Evolutionary conservation across 139 green algal genomes (phyloP), one percentile per base, ranked within the genome.

Genomic region (Picochlorum sp.): DNA sequence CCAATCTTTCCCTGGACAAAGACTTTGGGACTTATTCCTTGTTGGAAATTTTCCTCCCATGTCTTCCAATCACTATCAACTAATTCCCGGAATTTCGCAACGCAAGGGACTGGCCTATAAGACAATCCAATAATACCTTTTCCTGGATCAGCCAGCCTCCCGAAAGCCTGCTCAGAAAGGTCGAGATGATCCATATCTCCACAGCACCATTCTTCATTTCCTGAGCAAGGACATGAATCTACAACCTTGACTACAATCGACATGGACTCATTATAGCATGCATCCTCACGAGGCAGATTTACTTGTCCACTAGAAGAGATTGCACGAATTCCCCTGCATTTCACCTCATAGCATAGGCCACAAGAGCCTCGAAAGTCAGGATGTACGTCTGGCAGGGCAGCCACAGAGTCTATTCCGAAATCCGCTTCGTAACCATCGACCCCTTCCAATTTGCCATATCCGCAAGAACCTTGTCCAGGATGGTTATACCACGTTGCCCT

Each of bases 401-500:
- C 41, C 21, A 75, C 69, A 3, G 69, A 62, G 32, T 75, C 69
- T 6, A 16, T 4, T 13, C 50, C 51, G n/a, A 71, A 70, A 21
- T 38, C 4, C 18, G 65, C 47, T 7, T 54, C 11, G 18, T 54
- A 41, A 41, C 47, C 47, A 21, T 54, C 47, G 6, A 54, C 20
- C 15, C 15, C n/a, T 47, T 75, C 61, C 7, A 71, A 45, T n/a
- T 49, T 24, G 41, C 69, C 69, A 58, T 75, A 75, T 20, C 69
- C 69, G 57, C 69, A 75, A 45, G 13, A 44, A 44, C 69, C 69
- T 54, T 20, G 18, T 9, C 47, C 47, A 21, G 69, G 69, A 45
- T 69, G 61, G 18, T 75, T 62, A 62, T 54, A 75, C 69, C 69
- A 74, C 2, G 67, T 74, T 15, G 67, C 67, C 4, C 66, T 66